These are phyloP conservation scores for Quercus phellos DNA, from an alignment of 331 rosid genomes.

Conservation along the genomic window DNA sequence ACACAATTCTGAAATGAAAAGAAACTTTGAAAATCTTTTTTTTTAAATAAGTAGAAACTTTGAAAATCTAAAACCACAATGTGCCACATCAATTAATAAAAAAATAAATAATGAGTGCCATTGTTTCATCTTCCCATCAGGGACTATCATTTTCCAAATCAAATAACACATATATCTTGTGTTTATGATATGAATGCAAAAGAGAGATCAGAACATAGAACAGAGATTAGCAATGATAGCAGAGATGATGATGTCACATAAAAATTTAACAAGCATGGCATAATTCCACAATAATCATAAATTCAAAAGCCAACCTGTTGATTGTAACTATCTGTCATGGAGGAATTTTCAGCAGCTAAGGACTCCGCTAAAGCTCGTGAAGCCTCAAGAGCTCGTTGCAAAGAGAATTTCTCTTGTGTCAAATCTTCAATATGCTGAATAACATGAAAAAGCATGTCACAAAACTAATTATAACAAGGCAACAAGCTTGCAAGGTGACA, in stretches of 20 bases:
- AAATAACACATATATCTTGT: background rate
- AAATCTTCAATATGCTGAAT: slow-evolving; percentile 95
- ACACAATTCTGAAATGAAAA: background rate
- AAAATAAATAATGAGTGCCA: too few species aligned
- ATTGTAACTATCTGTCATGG: slow-evolving; percentile 82
- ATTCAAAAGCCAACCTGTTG: slow-evolving; percentile 65
- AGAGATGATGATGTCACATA: background rate
- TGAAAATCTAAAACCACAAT: background rate
- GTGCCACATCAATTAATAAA: background rate
- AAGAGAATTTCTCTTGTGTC: slow-evolving; percentile 88
- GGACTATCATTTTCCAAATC: background rate
- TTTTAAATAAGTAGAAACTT: background rate
- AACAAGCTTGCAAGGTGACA: background rate
- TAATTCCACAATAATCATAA: background rate
- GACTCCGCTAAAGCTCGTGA: slow-evolving; percentile 77
- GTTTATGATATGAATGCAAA: background rate
- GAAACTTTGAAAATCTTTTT: background rate
- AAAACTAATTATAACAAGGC: background rate
- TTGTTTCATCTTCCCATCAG: too few species aligned
- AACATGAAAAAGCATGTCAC: slow-evolving; percentile 3
- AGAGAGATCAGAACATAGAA: background rate
- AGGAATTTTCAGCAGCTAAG: slow-evolving; percentile 92
- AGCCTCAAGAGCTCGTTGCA: slow-evolving; percentile 86
- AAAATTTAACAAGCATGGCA: background rate
- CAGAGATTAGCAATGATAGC: background rate